Percentiles rank a stretch among this genome's conserved stretches.
phyloP scores from a whole-genome alignment of 768 basidiomycete genomes.

The Suillus occidentalis region DNA sequence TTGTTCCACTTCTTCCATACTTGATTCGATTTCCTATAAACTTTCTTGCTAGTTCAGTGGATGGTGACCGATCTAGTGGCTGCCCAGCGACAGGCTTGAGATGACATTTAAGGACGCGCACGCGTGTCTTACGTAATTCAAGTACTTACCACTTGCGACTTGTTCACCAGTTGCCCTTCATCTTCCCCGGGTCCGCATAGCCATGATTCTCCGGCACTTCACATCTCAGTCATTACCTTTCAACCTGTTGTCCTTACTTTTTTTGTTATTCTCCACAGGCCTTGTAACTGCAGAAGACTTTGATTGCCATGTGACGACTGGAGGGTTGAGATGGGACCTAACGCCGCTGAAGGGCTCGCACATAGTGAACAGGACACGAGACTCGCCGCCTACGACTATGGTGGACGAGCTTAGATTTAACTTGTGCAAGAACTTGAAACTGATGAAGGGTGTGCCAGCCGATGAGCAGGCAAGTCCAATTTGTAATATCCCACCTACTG shows the following conservation, averaged over 20 bases:
- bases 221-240: conserved; percentile 1
- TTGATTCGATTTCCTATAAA: conserved; percentile 12
- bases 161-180: neutral
- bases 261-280: conserved; percentile 23
- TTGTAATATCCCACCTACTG: conserved; percentile 5
- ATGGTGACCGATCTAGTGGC: conserved; percentile 10
- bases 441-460: conserved; percentile 44
- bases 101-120: conserved; percentile 21
- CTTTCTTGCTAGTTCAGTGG: conserved; percentile 9
- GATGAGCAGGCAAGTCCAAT: conserved; percentile 64
- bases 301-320: conserved; percentile 49
- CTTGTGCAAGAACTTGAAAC: conserved; percentile 61
- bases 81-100: conserved; percentile 10
- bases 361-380: conserved; percentile 47
- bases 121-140: conserved; percentile 33
- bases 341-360: conserved; percentile 53
- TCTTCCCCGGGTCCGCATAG: conserved; percentile 1
- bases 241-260: conserved; percentile 13
- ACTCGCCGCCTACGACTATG: conserved; percentile 63
- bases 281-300: conserved; percentile 42
- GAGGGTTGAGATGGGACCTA: conserved; percentile 58
- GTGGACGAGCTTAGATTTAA: conserved; percentile 63
- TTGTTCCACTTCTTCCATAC: conserved; percentile 60
- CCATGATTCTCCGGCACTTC: conserved; percentile 24
- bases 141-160: neutral